Evolutionary conservation across 805 yeast species (phyloP), one percentile per base, ranked within the genome.

Genomic region (Candida nitratophila): DNA sequence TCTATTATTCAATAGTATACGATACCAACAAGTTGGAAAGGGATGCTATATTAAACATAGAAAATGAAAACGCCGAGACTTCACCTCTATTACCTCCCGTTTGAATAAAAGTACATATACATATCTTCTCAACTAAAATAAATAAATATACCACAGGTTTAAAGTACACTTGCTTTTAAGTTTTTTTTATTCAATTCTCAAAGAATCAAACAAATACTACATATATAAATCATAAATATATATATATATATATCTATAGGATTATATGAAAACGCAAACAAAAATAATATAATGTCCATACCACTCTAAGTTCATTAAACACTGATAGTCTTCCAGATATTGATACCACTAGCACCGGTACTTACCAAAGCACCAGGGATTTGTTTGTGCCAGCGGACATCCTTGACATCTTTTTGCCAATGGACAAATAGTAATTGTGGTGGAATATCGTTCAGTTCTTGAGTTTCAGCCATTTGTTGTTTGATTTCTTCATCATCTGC

Each of bases 321-420:
- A 62, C 96, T 85, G 57, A 93, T 93, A 17, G 97, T 91, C 71
- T 93, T 93, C 97, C 97, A 93, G 35, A 91, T 70, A 58, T 86
- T 86, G 62, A 93, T 72, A 34, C 99, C 99, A 57, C 91, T 97
- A 32, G 91, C 83, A 52, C 99, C 99, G 2, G 98, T 91, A 55
- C 95, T 82, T 16, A 89, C 88, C 59, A 93, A 74, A 52, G 95
- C 83, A 40, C 99, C 99, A 3, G 99, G 99, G 44, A 93, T 86
- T 70, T 93, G 98, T 58, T 72, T 80, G 66, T 91, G 96, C 99
- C 99, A 93, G 67, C 95, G 86, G 40, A 91, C 96, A 63, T 93
- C 99, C 70, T 93, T 93, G 44, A 91, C 97, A 58, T 93, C 95
- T 55, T 82, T 81, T 70, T 93, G 99, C 98, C 98, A 93, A 64